Conservation (phyloP, 202 grass and related monocot genomes). For the Thinopyrum obtusiflorum region DNA sequence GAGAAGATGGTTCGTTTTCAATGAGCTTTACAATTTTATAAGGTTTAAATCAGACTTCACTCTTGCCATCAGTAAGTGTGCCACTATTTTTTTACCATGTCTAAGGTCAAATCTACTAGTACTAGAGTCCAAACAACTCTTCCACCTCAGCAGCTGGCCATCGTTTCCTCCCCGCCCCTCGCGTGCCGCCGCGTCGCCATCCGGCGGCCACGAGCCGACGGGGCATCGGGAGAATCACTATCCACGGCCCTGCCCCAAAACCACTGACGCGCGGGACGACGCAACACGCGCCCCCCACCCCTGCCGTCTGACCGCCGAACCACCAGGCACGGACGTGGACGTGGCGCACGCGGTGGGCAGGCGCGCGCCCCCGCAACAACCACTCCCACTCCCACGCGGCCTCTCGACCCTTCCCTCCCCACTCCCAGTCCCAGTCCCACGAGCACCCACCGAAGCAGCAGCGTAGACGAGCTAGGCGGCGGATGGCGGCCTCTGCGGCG, state of each 20-base stretch:
- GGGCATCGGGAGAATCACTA: neutral
- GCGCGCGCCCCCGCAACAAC: neutral
- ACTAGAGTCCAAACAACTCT: neutral
- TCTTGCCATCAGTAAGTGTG: too few species aligned
- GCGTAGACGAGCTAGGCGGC: neutral
- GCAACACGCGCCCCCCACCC: neutral
- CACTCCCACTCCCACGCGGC: too few species aligned
- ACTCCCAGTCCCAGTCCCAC: too few species aligned
- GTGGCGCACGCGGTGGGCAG: neutral
- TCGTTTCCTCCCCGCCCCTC: neutral
- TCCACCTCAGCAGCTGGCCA: constrained; percentile 19
- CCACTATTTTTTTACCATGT: too few species aligned
- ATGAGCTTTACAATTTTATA: too few species aligned
- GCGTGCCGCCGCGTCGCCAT: constrained; percentile 33
- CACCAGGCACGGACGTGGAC: neutral
- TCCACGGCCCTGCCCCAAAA: too few species aligned
- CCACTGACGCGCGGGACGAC: neutral
- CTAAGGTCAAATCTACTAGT: neutral
- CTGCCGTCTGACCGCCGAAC: neutral
- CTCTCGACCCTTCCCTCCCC: too few species aligned
- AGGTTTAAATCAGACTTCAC: too few species aligned
- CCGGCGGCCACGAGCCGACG: constrained; percentile 17
- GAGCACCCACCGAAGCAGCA: neutral
- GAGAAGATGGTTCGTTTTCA: too few species aligned
- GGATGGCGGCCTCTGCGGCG: neutral